Evolutionary conservation across 768 basidiomycete genomes (phyloP), one percentile per base, ranked within the genome.

Genomic region (Kwoniella sp.): DNA sequence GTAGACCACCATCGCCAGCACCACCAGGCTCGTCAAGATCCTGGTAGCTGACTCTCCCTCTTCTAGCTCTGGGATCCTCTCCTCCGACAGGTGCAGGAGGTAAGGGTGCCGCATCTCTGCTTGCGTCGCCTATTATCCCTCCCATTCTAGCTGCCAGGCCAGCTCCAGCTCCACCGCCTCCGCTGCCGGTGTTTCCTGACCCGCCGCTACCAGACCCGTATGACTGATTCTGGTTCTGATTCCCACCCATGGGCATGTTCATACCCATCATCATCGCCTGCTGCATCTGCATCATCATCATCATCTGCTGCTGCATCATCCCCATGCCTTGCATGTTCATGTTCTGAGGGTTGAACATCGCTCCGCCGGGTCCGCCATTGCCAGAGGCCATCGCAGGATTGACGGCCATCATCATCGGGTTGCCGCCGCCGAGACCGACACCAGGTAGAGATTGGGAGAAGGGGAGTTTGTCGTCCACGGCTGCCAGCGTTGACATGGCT

Each of bases 1-100:
- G 78, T 50, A 79, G 56, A 20, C 78, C 72, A 29, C 75, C 79
- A 73, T 66, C 77, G 63, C 87, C 74, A 86, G 86, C 79, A 87
- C 88, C 41, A 86, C 89, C 84, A 90, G 90, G 91, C 79, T 90
- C 83, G 83, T 97, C 94, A 88, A 96, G 91, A 82, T 97, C 94
- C 78, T 92, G 89, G 77, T 97, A 97, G 82, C 91, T 93, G 61
- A 97, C 87, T 81, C 91, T 87, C 82, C 88, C 90, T 51, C 91
- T 91, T 34, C 88, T 90, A 31, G 90, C 89, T 29, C 94, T 91
- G 45, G 94, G 85, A 48, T 94, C 94, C 79, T 97, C 94, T 30
- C 88, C 90, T 81, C 93, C 90, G 60, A 90, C 88, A 13, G 92
- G 91, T 17, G 91, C 90, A 2, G 90, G 89, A 0, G 90, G 90